phyloP scores from a whole-genome alignment of 2,329 filamentous ascomycete genomes.

The Xylariales sp. region DNA sequence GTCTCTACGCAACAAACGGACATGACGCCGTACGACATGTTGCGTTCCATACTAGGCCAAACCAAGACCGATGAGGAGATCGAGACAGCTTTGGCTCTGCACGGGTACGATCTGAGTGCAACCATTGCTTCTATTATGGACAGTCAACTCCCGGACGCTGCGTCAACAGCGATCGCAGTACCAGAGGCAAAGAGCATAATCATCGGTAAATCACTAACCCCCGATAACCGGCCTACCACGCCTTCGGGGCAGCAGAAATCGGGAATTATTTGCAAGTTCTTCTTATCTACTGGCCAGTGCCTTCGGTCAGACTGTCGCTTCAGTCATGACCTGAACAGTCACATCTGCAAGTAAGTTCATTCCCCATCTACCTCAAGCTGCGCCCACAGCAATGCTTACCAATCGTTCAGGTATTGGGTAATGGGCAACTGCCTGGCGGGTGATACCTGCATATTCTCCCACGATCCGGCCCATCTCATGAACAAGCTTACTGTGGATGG shows the following conservation, averaged over 20 bases:
- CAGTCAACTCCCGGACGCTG: slow-evolving; percentile 49
- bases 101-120: slow-evolving; percentile 89
- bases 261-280: slow-evolving; percentile 95
- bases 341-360: slow-evolving; percentile 98
- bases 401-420: slow-evolving; percentile 73
- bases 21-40: slow-evolving; percentile 97
- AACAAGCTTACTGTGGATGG: slow-evolving; percentile 75
- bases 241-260: slow-evolving; percentile 75
- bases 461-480: slow-evolving; percentile 85
- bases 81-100: slow-evolving; percentile 79
- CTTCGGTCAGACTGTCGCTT: slow-evolving; percentile 94
- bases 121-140: slow-evolving; percentile 90
- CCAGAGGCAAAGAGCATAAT: slow-evolving; percentile 64
- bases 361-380: no score
- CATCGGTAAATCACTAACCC: slow-evolving; percentile 85
- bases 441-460: slow-evolving; percentile 92
- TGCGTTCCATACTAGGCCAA: slow-evolving; percentile 89
- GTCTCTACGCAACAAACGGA: slow-evolving; percentile 66
- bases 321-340: slow-evolving; percentile 91
- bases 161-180: slow-evolving; percentile 34
- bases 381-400: slow-evolving; percentile 9
- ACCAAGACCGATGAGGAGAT: slow-evolving; percentile 91
- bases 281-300: slow-evolving; percentile 91
- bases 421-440: slow-evolving; percentile 94
- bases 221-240: slow-evolving; percentile 70